Evolutionary conservation across 2,329 filamentous ascomycete genomes (phyloP).

Genomic region (Apiospora saccharicola): DNA sequence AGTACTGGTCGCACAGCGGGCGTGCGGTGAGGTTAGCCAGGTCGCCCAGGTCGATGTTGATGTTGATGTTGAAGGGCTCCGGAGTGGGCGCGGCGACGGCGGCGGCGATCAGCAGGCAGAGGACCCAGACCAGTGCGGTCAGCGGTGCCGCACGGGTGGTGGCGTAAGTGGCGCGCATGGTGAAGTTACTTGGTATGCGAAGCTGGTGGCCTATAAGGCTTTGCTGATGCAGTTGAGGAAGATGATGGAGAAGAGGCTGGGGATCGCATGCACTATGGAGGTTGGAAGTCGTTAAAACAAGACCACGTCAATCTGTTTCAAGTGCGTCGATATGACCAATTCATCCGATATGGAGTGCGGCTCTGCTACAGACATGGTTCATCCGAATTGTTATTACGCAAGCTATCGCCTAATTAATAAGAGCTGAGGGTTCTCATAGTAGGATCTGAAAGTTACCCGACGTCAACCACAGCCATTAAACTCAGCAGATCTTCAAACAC

Average conservation of each 20-base stretch:
- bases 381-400: background rate
- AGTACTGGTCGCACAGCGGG: constrained; percentile 11
- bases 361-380: background rate
- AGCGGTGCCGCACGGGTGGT: background rate
- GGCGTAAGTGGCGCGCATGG: background rate
- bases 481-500: background rate
- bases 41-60: constrained; percentile 1
- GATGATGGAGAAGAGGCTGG: background rate
- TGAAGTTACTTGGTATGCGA: background rate
- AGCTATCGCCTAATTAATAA: background rate
- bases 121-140: background rate
- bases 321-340: background rate
- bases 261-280: background rate
- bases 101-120: background rate
- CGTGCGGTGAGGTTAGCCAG: background rate
- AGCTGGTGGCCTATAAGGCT: background rate
- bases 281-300: background rate
- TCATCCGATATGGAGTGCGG: background rate
- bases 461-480: background rate
- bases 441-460: background rate
- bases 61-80: background rate
- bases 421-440: background rate
- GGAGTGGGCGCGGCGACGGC: background rate
- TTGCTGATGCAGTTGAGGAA: background rate
- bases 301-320: background rate